Percentiles rank a stretch among this genome's conserved stretches.
Conservation (phyloP, 2,329 filamentous ascomycete genomes). For the Paecilomyces sp. region DNA sequence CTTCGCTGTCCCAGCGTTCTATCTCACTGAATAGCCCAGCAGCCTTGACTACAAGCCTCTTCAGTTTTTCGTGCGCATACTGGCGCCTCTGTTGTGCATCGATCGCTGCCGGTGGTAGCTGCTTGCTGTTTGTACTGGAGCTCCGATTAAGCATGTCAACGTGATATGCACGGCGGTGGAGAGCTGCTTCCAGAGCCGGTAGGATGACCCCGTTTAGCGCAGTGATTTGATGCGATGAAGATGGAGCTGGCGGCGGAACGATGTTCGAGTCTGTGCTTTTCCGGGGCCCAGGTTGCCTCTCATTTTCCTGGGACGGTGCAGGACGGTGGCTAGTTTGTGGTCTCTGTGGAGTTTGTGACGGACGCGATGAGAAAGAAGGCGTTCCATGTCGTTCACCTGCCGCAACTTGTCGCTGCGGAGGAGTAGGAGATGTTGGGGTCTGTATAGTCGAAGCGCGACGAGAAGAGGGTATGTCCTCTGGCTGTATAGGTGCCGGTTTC, state of each 20-base stretch:
- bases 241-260: constrained; percentile 10
- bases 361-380: constrained; percentile 6
- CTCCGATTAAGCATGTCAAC: constrained; percentile 37
- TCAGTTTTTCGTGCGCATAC: constrained; percentile 75
- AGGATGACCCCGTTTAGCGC: constrained; percentile 87
- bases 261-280: constrained; percentile 6
- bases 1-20: constrained; percentile 76
- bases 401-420: constrained; percentile 9
- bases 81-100: constrained; percentile 57
- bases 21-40: constrained; percentile 81
- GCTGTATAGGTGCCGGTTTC: constrained; percentile 20
- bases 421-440: constrained; percentile 9
- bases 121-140: constrained; percentile 8
- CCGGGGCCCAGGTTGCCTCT: constrained; percentile 5
- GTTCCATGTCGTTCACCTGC: constrained; percentile 4
- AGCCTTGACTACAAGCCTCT: constrained; percentile 73
- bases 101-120: constrained; percentile 19
- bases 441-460: constrained; percentile 17
- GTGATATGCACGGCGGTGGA: constrained; percentile 65
- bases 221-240: constrained; percentile 59
- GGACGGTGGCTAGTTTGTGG: constrained; percentile 6
- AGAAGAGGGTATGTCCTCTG: constrained; percentile 26
- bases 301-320: constrained; percentile 1
- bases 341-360: constrained; percentile 8
- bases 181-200: constrained; percentile 82